Evolutionary conservation across 768 basidiomycete species (phyloP).

Genomic region (Phylloporus arenicola): DNA sequence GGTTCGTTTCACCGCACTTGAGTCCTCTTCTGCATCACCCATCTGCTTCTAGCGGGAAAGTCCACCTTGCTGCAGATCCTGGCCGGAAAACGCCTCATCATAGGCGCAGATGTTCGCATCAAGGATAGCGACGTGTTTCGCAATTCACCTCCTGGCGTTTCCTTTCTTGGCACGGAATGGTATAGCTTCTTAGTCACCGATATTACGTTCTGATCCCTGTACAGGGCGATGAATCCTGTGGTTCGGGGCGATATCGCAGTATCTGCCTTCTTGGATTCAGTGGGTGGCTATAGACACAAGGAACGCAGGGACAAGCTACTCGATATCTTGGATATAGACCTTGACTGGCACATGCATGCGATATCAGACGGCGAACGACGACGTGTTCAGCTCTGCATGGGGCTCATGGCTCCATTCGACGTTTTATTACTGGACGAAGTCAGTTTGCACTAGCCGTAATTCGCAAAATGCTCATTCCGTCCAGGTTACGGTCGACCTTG

Average conservation of each 20-base stretch:
- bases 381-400: slow-evolving; percentile 90
- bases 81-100: slow-evolving; percentile 84
- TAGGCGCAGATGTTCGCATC: slow-evolving; percentile 58
- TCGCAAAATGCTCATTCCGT: slow-evolving; percentile 1
- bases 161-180: slow-evolving; percentile 95
- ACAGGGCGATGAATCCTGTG: slow-evolving; percentile 96
- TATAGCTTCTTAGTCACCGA: slow-evolving; percentile 28
- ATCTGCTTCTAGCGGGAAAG: slow-evolving; percentile 64
- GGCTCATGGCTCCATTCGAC: slow-evolving; percentile 93
- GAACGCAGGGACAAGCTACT: slow-evolving; percentile 79
- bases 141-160: slow-evolving; percentile 73
- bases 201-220: neutral
- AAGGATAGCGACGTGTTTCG: slow-evolving; percentile 86
- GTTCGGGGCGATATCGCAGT: slow-evolving; percentile 91
- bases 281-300: slow-evolving; percentile 94
- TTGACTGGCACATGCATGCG: slow-evolving; percentile 94
- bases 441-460: slow-evolving; percentile 3
- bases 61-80: slow-evolving; percentile 93
- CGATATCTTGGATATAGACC: slow-evolving; percentile 89
- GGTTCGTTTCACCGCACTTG: slow-evolving; percentile 42
- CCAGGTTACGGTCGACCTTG: slow-evolving; percentile 94
- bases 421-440: slow-evolving; percentile 93
- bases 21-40: neutral
- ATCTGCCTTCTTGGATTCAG: slow-evolving; percentile 91
- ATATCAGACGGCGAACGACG: slow-evolving; percentile 97